phyloP scores from a whole-genome alignment of 495 filamentous ascomycete species.

The Xylaria sp. region DNA sequence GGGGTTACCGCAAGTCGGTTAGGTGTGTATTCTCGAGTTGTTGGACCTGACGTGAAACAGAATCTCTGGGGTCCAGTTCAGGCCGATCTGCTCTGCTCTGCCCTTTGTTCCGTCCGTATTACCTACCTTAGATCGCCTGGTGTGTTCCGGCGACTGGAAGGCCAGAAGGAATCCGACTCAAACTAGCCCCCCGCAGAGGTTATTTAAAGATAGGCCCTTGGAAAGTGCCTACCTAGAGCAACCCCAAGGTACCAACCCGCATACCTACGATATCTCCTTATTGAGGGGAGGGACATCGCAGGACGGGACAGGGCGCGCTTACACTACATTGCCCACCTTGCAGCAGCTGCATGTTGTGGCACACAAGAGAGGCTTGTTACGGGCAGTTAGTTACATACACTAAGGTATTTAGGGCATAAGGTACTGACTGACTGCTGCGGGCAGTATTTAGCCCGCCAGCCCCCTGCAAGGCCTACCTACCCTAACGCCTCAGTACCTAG shows the following conservation, averaged over 20 bases:
- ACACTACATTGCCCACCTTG: neutral
- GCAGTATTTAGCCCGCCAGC: neutral
- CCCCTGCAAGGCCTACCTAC: neutral
- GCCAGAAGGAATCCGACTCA: neutral
- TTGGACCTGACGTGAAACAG: neutral
- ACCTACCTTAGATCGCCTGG: neutral
- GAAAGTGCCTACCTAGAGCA: too few relatives aligned
- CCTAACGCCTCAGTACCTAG: neutral
- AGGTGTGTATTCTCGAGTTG: constrained; percentile 11
- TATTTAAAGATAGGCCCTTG: neutral
- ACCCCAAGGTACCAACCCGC: neutral
- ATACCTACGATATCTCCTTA: too few relatives aligned
- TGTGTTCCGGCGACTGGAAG: neutral
- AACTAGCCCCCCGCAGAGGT: neutral
- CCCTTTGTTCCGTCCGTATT: neutral
- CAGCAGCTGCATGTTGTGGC: neutral
- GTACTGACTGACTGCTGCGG: too few relatives aligned
- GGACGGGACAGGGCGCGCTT: too few relatives aligned
- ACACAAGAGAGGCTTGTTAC: neutral
- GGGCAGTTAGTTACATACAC: neutral
- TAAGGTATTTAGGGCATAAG: too few relatives aligned
- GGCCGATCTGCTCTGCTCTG: too few relatives aligned
- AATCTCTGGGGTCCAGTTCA: neutral
- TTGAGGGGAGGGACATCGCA: too few relatives aligned
- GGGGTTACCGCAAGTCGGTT: constrained; percentile 12